phyloP scores from a whole-genome alignment of 2,329 filamentous ascomycete genomes.

The Phoma herbarum region DNA sequence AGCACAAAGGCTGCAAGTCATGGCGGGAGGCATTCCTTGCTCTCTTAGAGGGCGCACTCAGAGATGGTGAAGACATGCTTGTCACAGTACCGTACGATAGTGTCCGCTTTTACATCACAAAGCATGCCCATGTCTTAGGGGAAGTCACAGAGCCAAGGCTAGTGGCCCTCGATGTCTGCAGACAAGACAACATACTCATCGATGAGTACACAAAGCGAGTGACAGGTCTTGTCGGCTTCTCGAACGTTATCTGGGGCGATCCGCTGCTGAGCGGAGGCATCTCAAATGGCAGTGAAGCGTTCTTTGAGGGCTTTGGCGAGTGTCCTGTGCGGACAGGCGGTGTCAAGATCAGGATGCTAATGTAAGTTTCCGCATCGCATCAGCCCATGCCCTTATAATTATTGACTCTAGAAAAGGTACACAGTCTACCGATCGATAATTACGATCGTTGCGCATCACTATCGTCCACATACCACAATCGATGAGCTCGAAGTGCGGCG shows the following conservation, averaged over 20 bases:
- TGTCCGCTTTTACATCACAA: slow-evolving; percentile 60
- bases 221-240: slow-evolving; percentile 62
- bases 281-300: slow-evolving; percentile 49
- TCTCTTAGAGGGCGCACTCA: slow-evolving; percentile 62
- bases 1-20: slow-evolving; percentile 56
- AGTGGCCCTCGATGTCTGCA: slow-evolving; percentile 60
- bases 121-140: slow-evolving; percentile 58
- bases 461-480: slow-evolving; percentile 52
- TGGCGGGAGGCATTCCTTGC: slow-evolving; percentile 64
- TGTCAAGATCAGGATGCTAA: slow-evolving; percentile 50
- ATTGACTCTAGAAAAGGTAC: slow-evolving; percentile 50
- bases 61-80: slow-evolving; percentile 67
- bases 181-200: slow-evolving; percentile 61
- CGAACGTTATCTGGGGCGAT: slow-evolving; percentile 66
- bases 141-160: slow-evolving; percentile 61
- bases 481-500: slow-evolving; percentile 56
- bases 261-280: slow-evolving; percentile 61
- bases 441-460: slow-evolving; percentile 55
- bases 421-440: slow-evolving; percentile 55
- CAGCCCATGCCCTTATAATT: background rate
- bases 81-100: slow-evolving; percentile 65
- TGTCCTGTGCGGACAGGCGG: slow-evolving; percentile 43
- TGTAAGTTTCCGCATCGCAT: slow-evolving; percentile 47
- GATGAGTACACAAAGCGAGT: slow-evolving; percentile 59
- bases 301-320: slow-evolving; percentile 55